A percentile compares a stretch with the other conserved stretches of the same genome.
These are phyloP conservation scores for Linum usitatissimum DNA, from an alignment of 345 rosid species.

Conservation along the genomic window DNA sequence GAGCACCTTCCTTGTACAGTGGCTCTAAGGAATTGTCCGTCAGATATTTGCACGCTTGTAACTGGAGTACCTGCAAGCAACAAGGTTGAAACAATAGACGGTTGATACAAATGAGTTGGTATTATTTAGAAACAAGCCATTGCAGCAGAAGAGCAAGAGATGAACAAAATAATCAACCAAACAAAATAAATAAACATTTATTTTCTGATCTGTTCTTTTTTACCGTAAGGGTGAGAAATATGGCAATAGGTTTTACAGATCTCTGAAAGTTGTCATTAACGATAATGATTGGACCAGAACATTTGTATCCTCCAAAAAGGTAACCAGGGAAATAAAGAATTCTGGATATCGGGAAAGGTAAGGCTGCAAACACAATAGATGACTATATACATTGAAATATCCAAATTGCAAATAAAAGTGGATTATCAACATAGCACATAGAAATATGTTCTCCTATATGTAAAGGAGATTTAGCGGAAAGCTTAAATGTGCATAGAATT, in stretches of 20 bases:
- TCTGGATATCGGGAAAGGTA: background rate
- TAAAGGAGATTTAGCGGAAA: background rate
- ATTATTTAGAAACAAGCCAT: background rate
- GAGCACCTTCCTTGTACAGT: conserved; percentile 73
- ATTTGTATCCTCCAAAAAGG: background rate
- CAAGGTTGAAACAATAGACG: conserved; percentile 2
- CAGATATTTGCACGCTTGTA: conserved; percentile 98
- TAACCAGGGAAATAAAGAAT: background rate
- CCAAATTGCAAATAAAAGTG: background rate
- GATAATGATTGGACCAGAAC: background rate
- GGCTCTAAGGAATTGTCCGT: conserved; percentile 82
- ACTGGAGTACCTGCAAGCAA: conserved; percentile 53
- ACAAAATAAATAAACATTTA: background rate
- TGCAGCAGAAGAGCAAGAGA: background rate
- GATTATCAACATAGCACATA: background rate
- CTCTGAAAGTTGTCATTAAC: background rate
- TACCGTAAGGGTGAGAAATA: background rate
- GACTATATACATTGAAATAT: background rate
- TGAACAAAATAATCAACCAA: conserved; percentile 1
- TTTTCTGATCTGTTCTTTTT: too few relatives aligned
- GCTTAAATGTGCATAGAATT: background rate
- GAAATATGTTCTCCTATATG: background rate
- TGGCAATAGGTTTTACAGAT: background rate
- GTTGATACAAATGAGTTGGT: background rate
- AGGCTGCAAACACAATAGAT: background rate